These are phyloP conservation scores for Gautieria morchelliformis DNA, from an alignment of 768 basidiomycete species.

Conservation along the genomic window DNA sequence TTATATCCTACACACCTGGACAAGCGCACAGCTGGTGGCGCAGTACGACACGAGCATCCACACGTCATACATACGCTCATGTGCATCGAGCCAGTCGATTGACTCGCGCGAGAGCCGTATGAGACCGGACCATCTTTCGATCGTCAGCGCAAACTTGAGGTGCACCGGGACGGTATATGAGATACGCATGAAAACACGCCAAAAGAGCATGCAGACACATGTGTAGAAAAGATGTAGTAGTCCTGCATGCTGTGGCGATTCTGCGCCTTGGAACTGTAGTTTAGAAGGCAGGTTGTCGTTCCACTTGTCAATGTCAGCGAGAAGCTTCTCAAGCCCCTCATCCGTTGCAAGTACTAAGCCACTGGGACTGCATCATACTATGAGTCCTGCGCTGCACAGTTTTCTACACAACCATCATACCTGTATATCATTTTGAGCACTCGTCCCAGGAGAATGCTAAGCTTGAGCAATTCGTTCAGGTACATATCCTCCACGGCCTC, in stretches of 20 bases:
- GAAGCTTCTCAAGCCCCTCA: slow-evolving; percentile 53
- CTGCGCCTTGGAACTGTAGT: slow-evolving; percentile 66
- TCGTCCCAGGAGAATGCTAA: slow-evolving; percentile 85
- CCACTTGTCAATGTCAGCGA: slow-evolving; percentile 69
- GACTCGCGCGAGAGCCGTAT: slow-evolving; percentile 65
- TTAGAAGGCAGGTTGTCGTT: slow-evolving; percentile 65
- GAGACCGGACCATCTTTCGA: slow-evolving; percentile 71
- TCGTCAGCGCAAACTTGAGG: slow-evolving; percentile 74
- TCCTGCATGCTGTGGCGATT: slow-evolving; percentile 60
- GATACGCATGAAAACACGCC: slow-evolving; percentile 97
- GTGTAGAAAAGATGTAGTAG: slow-evolving; percentile 82
- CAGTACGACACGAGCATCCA: slow-evolving; percentile 85
- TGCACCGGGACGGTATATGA: slow-evolving; percentile 87
- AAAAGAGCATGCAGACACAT: slow-evolving; percentile 93
- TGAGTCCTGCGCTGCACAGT: no score
- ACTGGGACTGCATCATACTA: slow-evolving; percentile 50
- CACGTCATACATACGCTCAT: slow-evolving; percentile 77
- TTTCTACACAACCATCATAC: slow-evolving; percentile 26
- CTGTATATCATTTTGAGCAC: slow-evolving; percentile 92
- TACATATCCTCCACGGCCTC: slow-evolving; percentile 73
- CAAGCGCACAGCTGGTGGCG: slow-evolving; percentile 79
- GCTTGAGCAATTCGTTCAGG: slow-evolving; percentile 83
- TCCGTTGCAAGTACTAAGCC: slow-evolving; percentile 82
- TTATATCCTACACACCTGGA: slow-evolving; percentile 49
- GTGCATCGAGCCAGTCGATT: slow-evolving; percentile 82